Conservation (phyloP, 2,329 filamentous ascomycete species). For the Emericellopsis cladophorae region DNA sequence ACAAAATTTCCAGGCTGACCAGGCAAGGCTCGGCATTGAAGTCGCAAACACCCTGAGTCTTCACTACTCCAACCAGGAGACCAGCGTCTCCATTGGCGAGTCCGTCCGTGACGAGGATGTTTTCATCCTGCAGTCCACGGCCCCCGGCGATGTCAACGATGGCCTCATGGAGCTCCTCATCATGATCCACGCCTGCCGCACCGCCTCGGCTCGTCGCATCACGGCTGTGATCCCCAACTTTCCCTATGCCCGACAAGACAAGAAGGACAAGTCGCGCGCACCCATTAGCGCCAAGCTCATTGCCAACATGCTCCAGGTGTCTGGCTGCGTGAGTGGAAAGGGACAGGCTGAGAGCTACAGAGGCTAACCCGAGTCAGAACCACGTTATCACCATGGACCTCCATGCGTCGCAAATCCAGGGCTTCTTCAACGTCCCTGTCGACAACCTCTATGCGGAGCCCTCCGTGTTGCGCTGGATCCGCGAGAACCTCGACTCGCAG, state of each 20-base stretch:
- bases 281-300: conserved; percentile 93
- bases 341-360: background rate
- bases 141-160: conserved; percentile 94
- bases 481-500: conserved; percentile 67
- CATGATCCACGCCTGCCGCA: conserved; percentile 87
- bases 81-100: conserved; percentile 87
- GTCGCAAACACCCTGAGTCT: conserved; percentile 69
- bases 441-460: conserved; percentile 87
- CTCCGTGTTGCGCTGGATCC: conserved; percentile 81
- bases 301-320: conserved; percentile 94
- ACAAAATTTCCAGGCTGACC: background rate
- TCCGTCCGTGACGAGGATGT: conserved; percentile 96
- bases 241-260: conserved; percentile 92
- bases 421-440: conserved; percentile 77
- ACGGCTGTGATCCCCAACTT: conserved; percentile 95
- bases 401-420: conserved; percentile 86
- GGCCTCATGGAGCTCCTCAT: conserved; percentile 96
- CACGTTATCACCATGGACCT: conserved; percentile 87
- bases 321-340: conserved; percentile 48
- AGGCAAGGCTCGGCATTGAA: conserved; percentile 56
- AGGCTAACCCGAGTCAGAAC: conserved; percentile 13
- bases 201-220: conserved; percentile 65
- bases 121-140: conserved; percentile 92
- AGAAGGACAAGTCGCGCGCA: conserved; percentile 89
- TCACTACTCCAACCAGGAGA: conserved; percentile 80